Evolutionary conservation across 139 green algal genomes (phyloP).

Genomic region (Pleodorina starrii): DNA sequence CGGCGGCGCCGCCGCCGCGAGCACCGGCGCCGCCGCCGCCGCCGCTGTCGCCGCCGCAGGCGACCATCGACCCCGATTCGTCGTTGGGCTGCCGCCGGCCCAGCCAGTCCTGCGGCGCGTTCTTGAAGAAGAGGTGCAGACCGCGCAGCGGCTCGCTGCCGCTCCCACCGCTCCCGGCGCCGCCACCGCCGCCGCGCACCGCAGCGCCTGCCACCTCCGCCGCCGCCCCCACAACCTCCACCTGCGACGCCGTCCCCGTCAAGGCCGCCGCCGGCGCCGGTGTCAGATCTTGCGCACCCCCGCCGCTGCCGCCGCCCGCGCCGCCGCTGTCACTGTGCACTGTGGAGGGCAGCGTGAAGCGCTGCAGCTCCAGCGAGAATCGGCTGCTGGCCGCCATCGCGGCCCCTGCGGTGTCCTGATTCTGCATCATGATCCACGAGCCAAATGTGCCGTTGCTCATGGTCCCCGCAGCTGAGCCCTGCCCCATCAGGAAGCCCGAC

Average conservation of each 20-base stretch:
- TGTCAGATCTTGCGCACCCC: not conserved
- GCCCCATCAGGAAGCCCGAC: too few species aligned
- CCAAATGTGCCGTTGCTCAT: not conserved
- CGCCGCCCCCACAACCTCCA: too few species aligned
- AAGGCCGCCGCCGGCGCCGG: not conserved
- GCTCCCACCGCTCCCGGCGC: not conserved
- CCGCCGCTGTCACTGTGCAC: too few species aligned
- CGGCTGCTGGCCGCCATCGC: not conserved
- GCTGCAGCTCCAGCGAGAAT: not conserved
- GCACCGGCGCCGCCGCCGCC: too few species aligned
- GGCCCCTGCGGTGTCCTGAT: not conserved
- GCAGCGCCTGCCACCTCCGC: too few species aligned
- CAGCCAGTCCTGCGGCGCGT: not conserved
- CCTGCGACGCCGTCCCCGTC: not conserved
- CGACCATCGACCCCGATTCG: too few species aligned
- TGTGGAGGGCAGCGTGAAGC: not conserved
- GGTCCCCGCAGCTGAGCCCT: not conserved
- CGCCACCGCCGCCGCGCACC: not conserved
- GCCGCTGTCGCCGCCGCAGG: too few species aligned
- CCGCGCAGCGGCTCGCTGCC: not conserved
- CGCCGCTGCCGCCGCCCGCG: too few species aligned
- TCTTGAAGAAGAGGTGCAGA: not conserved
- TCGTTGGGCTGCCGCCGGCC: too few species aligned
- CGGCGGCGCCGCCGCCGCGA: too few species aligned
- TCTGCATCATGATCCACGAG: constrained; percentile 23